phyloP scores from a whole-genome alignment of 2,329 filamentous ascomycete species.

The Venturia effusa region DNA sequence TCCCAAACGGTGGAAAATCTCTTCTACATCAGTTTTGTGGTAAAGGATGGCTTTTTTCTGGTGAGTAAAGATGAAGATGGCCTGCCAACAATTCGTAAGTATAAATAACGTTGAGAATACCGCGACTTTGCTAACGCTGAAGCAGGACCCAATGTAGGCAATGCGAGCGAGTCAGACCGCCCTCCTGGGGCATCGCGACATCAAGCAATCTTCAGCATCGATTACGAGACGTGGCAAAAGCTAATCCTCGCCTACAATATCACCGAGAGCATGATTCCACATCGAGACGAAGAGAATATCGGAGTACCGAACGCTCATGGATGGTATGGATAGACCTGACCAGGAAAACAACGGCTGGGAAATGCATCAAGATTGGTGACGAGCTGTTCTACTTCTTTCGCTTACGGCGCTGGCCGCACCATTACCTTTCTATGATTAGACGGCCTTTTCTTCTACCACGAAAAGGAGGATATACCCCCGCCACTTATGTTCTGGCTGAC shows the following conservation, averaged over 20 bases:
- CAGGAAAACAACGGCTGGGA: neutral
- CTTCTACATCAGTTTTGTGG: constrained; percentile 91
- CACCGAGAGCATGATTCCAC: constrained; percentile 70
- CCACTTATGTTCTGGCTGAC: neutral
- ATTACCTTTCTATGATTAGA: neutral
- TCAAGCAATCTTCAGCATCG: constrained; percentile 80
- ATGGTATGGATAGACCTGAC: constrained; percentile 1
- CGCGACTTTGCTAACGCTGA: neutral
- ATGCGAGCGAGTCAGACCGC: constrained; percentile 41
- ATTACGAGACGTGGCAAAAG: constrained; percentile 73
- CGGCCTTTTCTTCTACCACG: neutral
- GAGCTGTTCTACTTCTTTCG: neutral
- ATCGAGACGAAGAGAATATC: constrained; percentile 40
- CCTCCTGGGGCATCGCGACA: constrained; percentile 49
- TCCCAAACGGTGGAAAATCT: constrained; percentile 93
- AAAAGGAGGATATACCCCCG: neutral
- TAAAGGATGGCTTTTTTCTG: constrained; percentile 70
- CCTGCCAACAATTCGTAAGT: constrained; percentile 71
- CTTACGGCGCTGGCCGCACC: neutral
- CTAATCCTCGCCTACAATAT: constrained; percentile 69
- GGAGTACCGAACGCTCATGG: constrained; percentile 2
- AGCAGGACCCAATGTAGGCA: constrained; percentile 35
- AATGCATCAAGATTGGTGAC: no score
- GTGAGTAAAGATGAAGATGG: constrained; percentile 63
- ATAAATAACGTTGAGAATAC: neutral